These are phyloP conservation scores for Pleurotus pulmonarius DNA, from an alignment of 768 basidiomycete species.

Conservation along the genomic window DNA sequence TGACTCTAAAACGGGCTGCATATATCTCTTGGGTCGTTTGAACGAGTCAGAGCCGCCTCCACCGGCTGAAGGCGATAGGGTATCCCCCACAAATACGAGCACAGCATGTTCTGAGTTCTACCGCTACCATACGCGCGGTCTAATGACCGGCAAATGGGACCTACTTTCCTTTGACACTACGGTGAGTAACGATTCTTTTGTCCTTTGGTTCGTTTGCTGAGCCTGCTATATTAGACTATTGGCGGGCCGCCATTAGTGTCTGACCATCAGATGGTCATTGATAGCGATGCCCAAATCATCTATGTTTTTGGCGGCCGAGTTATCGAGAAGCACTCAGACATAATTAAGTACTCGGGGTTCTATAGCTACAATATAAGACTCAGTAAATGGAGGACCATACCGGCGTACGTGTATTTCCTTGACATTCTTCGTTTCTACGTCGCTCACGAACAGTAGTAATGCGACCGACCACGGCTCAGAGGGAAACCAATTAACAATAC, in stretches of 20 bases:
- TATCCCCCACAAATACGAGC: constrained; percentile 18
- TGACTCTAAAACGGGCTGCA: constrained; percentile 62
- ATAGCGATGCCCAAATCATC: constrained; percentile 63
- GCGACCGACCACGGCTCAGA: constrained; percentile 20
- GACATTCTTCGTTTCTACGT: background rate
- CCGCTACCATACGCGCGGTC: constrained; percentile 64
- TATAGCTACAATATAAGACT: constrained; percentile 67
- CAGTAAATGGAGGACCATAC: constrained; percentile 61
- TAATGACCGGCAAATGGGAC: constrained; percentile 68
- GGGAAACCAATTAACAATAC: constrained; percentile 38
- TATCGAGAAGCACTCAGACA: constrained; percentile 60
- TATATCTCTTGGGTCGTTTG: constrained; percentile 72
- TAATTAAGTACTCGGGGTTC: constrained; percentile 62
- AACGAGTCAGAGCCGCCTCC: constrained; percentile 45
- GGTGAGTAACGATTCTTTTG: constrained; percentile 33
- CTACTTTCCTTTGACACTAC: constrained; percentile 62
- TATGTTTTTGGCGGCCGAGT: constrained; percentile 78
- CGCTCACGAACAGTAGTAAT: constrained; percentile 14
- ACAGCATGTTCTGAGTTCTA: constrained; percentile 68
- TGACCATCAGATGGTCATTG: constrained; percentile 82
- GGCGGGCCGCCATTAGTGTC: constrained; percentile 73
- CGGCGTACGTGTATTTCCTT: constrained; percentile 43
- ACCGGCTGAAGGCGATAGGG: constrained; percentile 4
- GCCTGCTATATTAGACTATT: constrained; percentile 35
- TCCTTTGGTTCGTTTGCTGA: background rate